phyloP scores from a whole-genome alignment of 2,329 filamentous ascomycete genomes.

The Alternaria dauci region DNA sequence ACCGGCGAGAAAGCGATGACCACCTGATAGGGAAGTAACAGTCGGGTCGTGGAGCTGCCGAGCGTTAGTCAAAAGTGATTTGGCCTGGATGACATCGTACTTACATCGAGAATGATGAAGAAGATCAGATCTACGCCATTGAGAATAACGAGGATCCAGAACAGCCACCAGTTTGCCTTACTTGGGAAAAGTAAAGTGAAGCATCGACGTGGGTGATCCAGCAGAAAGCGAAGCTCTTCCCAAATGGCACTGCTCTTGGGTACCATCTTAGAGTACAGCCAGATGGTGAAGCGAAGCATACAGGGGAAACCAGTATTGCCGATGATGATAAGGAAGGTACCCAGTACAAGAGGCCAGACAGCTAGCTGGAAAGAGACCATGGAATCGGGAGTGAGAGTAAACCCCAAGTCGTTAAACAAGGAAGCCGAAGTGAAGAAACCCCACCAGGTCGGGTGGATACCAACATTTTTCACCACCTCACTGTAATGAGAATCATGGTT shows the following conservation, averaged over 20 bases:
- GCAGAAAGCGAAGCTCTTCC: slow-evolving; percentile 88
- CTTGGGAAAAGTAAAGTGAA: slow-evolving; percentile 94
- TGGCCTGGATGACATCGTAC: slow-evolving; percentile 42
- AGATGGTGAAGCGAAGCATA: slow-evolving; percentile 93
- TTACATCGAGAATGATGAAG: slow-evolving; percentile 89
- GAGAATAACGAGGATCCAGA: slow-evolving; percentile 80
- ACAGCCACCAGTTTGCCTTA: slow-evolving; percentile 93
- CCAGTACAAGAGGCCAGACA: slow-evolving; percentile 76
- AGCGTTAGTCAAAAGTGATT: slow-evolving; percentile 7
- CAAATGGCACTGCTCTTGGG: slow-evolving; percentile 74
- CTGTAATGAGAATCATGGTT: slow-evolving; percentile 67
- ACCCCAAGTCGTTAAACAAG: slow-evolving; percentile 94
- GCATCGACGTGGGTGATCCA: slow-evolving; percentile 94
- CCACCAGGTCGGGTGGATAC: slow-evolving; percentile 82
- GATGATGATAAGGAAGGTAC: slow-evolving; percentile 88
- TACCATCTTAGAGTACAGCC: slow-evolving; percentile 74
- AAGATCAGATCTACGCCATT: slow-evolving; percentile 88
- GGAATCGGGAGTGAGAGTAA: slow-evolving; percentile 89
- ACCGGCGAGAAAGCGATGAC: slow-evolving; percentile 81
- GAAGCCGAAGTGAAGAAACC: slow-evolving; percentile 88
- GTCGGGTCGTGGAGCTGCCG: slow-evolving; percentile 72
- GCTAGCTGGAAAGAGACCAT: slow-evolving; percentile 89
- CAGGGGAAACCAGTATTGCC: slow-evolving; percentile 96
- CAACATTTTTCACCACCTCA: slow-evolving; percentile 66
- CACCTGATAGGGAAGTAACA: slow-evolving; percentile 73